Base-by-base conservation (phyloP, 192 early-diverging fungal species). In the Backusella sp. region DNA sequence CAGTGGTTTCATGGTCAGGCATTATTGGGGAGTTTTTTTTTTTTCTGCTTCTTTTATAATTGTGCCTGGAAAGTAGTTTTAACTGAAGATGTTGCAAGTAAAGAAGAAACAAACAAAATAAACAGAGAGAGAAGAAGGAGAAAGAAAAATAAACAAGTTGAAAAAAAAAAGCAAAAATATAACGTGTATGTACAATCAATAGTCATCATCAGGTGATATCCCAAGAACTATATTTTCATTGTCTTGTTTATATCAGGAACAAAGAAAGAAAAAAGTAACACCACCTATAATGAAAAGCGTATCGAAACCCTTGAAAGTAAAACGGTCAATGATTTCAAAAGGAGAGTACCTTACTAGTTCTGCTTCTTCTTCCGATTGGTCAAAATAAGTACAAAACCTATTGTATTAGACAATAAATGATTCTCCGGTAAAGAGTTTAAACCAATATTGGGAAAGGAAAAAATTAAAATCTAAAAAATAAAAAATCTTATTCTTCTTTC, bases 341-440 rank as follows among this genome's bases (percentile, higher is more conserved):
- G 19, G 72, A 59, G 72, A 59, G 72, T 73, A 62, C 53, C 72
- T 73, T 37, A 11, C 8, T 4, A 34, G 35, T 53, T 53, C 72
- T 73, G 72, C 46, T n/a, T 73, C 72, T 62, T 62, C 53, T 35
- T 73, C 72, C 72, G 72, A 73, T 73, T 73, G 72, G 72, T 73
- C 42, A 49, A 30, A 49, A 32, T 28, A 28, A 6, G 15, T 17
- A 30, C 70, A 26, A 39, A 21, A 70, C 68, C 36, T 15, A 37
- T 39, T 42, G 32, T 67, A 30, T 67, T 67, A n/a, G 19, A 17
- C 34, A 35, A 19, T 68, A 32, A 49, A 30, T 68, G 28, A 68
- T 59, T 59, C 66, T 68, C 66, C 66, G 34, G 32, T 35, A 19
- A 68, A 68, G 34, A 17, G 17, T 68, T 35, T 68, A 26, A 59